phyloP scores from a whole-genome alignment of 2,329 filamentous ascomycete species.

The Hypoxylon sp. region DNA sequence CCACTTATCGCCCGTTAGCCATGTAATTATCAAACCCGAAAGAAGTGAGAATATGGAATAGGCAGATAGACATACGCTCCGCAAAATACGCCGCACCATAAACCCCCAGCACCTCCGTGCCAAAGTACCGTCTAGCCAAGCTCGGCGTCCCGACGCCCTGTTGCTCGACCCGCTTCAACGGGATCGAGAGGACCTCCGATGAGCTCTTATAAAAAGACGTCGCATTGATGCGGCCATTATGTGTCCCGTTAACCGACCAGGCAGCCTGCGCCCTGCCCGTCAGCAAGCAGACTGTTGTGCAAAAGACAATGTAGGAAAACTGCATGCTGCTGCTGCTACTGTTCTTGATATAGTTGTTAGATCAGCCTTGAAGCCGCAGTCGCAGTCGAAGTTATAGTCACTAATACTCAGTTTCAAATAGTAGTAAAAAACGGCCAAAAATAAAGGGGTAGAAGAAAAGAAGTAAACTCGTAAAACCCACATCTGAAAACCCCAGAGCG shows the following conservation, averaged over 20 bases:
- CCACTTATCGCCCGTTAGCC: slow-evolving; percentile 55
- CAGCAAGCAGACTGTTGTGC: slow-evolving; percentile 21
- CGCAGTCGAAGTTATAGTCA: no score
- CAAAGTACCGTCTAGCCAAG: slow-evolving; percentile 50
- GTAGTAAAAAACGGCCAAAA: background rate
- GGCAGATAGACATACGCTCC: slow-evolving; percentile 45
- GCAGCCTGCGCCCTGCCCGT: slow-evolving; percentile 27
- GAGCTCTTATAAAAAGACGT: slow-evolving; percentile 39
- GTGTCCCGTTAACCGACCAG: slow-evolving; percentile 21
- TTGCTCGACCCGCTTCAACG: slow-evolving; percentile 50
- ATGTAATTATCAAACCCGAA: background rate
- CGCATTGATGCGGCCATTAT: slow-evolving; percentile 15
- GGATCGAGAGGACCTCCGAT: slow-evolving; percentile 48
- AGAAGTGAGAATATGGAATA: background rate
- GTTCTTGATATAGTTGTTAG: background rate
- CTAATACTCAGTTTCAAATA: background rate
- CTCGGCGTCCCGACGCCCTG: slow-evolving; percentile 49
- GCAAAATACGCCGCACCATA: slow-evolving; percentile 54
- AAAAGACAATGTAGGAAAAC: slow-evolving; percentile 10
- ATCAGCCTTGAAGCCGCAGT: background rate
- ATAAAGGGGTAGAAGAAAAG: slow-evolving; percentile 2
- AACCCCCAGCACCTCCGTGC: slow-evolving; percentile 50
- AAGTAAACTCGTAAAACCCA: background rate
- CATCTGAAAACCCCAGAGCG: background rate
- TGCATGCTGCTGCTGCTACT: slow-evolving; percentile 27